These are phyloP conservation scores for Adansonia grandidieri DNA, from an alignment of 441 rosid genomes.

Conservation along the genomic window DNA sequence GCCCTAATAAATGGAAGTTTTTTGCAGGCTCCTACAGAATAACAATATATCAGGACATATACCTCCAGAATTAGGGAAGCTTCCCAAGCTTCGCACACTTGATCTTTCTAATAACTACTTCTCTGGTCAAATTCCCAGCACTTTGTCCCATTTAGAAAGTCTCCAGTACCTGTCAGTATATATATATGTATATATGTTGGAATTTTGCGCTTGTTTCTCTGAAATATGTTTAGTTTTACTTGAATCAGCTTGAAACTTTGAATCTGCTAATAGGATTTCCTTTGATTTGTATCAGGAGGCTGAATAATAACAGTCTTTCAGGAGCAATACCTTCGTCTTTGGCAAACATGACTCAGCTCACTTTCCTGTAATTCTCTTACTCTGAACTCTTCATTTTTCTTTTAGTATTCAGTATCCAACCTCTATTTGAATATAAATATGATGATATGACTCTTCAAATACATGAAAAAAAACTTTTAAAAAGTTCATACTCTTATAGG, in stretches of 20 bases:
- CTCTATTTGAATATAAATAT: no score
- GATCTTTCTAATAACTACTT: slow-evolving; percentile 87
- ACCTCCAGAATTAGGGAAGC: slow-evolving; percentile 78
- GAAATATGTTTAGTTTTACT: slow-evolving; percentile 22
- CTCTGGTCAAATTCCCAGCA: slow-evolving; percentile 64
- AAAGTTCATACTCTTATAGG: no score
- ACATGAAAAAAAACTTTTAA: no score
- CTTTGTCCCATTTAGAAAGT: slow-evolving; percentile 50
- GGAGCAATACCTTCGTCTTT: slow-evolving; percentile 72
- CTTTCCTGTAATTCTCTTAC: slow-evolving; percentile 72
- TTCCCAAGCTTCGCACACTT: slow-evolving; percentile 75
- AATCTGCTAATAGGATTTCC: slow-evolving; percentile 9
- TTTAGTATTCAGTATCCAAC: no score
- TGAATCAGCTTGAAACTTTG: slow-evolving; percentile 10
- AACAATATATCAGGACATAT: slow-evolving; percentile 81
- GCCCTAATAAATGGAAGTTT: slow-evolving; percentile 24
- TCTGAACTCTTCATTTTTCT: background rate
- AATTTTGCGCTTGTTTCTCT: slow-evolving; percentile 6
- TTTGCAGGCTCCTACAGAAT: slow-evolving; percentile 79
- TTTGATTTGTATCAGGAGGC: slow-evolving; percentile 63
- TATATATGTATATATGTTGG: background rate
- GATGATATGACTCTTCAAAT: no score
- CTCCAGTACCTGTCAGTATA: slow-evolving; percentile 76
- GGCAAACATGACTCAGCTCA: slow-evolving; percentile 81
- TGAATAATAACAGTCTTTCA: slow-evolving; percentile 80